Base-by-base conservation (phyloP, 1,284 basidiomycete species). In the Amylostereum areolatum region DNA sequence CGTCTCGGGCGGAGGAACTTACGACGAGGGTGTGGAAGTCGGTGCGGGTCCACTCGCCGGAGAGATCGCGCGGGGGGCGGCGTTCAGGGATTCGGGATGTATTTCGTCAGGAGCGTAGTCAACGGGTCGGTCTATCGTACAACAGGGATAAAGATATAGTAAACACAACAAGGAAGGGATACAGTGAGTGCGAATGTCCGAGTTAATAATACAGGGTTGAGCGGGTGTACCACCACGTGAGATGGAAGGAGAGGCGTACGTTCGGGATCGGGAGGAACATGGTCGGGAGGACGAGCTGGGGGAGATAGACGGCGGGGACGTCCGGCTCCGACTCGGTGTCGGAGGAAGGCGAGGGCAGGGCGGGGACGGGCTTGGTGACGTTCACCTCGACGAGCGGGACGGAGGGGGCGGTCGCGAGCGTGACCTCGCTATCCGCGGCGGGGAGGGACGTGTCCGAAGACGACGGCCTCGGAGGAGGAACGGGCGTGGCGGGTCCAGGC, bases 251-350 rank as follows among this genome's bases (percentile, higher is more conserved):
- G 32, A 68, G 64, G 69, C 72, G 75, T 76, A 90, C 88, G 70
- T 88, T 87, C 45, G 88, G 88, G 35, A 90, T 84, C 9, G 88
- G 89, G 43, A 89, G 70, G 62, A 91, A 91, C 81, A 90, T 85
- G 37, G 81, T 82, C 28, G 86, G 79, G 27, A 78, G 64, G 43
- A 80, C 73, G 33, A 89, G 77, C 34, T 75, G 75, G 11, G 71
- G 68, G 11, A 70, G 66, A 61, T 81, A 82, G 30, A 85, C 57
- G 40, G 83, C 74, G 18, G 77, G 81, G 0, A 67, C 66, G 45
- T 79, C 78, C 24, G 80, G 62, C 48, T 70, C 67, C 43, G 54
- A 43, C 18, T 29, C 25, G 30, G 54, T 47, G 1, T 66, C 51
- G 7, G 71, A 67, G n/a, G n/a, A n/a, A n/a, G n/a, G n/a, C n/a